phyloP scores from a whole-genome alignment of 495 filamentous ascomycete genomes.

The Aspergillus sparsus region DNA sequence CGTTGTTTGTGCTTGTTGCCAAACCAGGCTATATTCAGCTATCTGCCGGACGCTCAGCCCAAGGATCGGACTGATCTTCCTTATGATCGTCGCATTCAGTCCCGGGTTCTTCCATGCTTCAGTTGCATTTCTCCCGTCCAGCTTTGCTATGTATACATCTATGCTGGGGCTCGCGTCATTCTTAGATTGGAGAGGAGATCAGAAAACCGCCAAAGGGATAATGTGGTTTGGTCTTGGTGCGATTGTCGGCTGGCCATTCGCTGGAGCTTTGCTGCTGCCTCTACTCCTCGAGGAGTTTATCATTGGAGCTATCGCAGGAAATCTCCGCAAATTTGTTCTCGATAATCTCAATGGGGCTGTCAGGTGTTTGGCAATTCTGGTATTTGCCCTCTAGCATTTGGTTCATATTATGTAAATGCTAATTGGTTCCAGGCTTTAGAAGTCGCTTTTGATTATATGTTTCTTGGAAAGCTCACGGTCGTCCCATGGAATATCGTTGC shows the following conservation, averaged over 20 bases:
- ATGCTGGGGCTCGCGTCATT: conserved; percentile 87
- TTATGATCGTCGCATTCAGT: conserved; percentile 71
- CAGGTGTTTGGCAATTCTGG: conserved; percentile 66
- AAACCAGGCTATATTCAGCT: conserved; percentile 76
- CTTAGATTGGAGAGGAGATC: conserved; percentile 76
- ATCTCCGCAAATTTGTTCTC: conserved; percentile 54
- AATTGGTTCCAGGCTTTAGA: conserved; percentile 52
- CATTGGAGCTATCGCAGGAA: conserved; percentile 60
- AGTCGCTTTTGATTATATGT: conserved; percentile 69
- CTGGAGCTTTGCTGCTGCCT: conserved; percentile 77
- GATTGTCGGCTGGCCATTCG: conserved; percentile 94
- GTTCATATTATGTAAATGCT: conserved; percentile 21
- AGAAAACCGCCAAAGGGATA: conserved; percentile 77
- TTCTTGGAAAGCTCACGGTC: conserved; percentile 74
- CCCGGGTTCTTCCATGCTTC: conserved; percentile 94
- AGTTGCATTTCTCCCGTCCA: conserved; percentile 83
- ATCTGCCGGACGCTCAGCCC: conserved; percentile 74
- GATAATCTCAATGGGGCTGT: conserved; percentile 67
- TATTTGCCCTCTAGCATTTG: conserved; percentile 37
- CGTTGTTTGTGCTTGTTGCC: conserved; percentile 71
- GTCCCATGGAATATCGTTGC: conserved; percentile 91
- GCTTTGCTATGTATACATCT: conserved; percentile 93
- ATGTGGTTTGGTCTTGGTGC: conserved; percentile 92
- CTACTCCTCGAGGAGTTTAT: conserved; percentile 76
- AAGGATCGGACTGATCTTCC: conserved; percentile 79